These are phyloP conservation scores for Diaporthe amygdali DNA, from an alignment of 2,329 filamentous ascomycete species.

Conservation along the genomic window DNA sequence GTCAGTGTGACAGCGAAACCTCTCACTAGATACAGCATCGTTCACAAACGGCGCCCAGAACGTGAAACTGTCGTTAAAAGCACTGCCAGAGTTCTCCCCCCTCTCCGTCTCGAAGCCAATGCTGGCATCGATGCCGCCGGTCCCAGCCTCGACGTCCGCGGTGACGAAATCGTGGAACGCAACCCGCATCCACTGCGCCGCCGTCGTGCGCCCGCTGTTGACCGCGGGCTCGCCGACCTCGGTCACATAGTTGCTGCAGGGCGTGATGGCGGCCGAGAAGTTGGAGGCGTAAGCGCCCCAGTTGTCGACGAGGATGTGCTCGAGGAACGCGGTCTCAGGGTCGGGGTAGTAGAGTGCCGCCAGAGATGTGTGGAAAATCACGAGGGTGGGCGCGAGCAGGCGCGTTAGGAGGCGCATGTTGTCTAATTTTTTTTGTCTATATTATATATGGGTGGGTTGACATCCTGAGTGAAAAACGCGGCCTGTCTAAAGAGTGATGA, in stretches of 20 bases:
- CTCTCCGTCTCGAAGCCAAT: conserved; percentile 36
- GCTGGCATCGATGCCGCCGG: conserved; percentile 36
- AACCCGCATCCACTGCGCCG: conserved; percentile 33
- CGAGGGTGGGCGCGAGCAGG: not conserved
- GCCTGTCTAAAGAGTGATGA: too few species aligned
- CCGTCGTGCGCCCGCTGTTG: conserved; percentile 7
- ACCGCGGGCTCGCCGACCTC: not conserved
- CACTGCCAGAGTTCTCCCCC: conserved; percentile 33
- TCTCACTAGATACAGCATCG: conserved; percentile 34
- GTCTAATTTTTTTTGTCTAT: too few species aligned
- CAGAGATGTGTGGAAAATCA: not conserved
- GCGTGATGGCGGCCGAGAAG: conserved; percentile 11
- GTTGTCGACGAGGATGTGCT: conserved; percentile 14
- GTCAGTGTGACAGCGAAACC: not conserved
- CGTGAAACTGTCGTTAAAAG: conserved; percentile 36
- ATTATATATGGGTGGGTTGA: too few species aligned
- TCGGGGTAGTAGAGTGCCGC: not conserved
- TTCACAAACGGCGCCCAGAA: conserved; percentile 35
- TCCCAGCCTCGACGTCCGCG: conserved; percentile 31
- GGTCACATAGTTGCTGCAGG: conserved; percentile 14
- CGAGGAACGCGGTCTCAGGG: not conserved
- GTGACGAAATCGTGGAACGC: conserved; percentile 36
- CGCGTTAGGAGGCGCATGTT: not conserved
- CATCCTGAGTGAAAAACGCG: too few species aligned
- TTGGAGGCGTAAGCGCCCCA: conserved; percentile 12